These are phyloP conservation scores for Cucurbita ficifolia DNA, from an alignment of 306 rosid species.

Conservation along the genomic window DNA sequence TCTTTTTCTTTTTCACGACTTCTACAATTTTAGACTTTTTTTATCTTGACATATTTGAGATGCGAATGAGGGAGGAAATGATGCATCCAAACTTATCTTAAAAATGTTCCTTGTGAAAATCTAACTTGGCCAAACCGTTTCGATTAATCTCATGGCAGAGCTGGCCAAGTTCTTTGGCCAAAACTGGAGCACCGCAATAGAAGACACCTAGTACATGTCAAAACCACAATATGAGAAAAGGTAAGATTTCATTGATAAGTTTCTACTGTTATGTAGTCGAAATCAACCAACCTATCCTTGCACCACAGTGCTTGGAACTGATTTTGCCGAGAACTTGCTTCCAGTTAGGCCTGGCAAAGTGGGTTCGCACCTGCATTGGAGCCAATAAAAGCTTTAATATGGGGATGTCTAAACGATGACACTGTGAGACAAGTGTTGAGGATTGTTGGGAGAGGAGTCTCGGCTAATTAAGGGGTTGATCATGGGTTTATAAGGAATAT, in stretches of 20 bases:
- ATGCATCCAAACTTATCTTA: slow-evolving; percentile 16
- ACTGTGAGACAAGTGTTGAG: too few relatives aligned
- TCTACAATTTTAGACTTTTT: neutral
- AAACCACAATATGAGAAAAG: neutral
- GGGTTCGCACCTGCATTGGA: slow-evolving; percentile 70
- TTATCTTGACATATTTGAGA: neutral
- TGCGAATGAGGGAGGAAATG: neutral
- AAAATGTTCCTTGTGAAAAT: slow-evolving; percentile 95
- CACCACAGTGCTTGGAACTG: slow-evolving; percentile 76
- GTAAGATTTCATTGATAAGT: neutral
- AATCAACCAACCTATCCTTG: slow-evolving; percentile 58
- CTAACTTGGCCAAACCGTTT: slow-evolving; percentile 86
- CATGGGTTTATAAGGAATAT: too few relatives aligned
- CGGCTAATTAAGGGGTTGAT: too few relatives aligned
- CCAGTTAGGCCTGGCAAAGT: slow-evolving; percentile 99
- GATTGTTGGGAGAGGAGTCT: too few relatives aligned
- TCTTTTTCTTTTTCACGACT: neutral
- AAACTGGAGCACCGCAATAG: slow-evolving; percentile 90
- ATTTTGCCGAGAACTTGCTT: slow-evolving; percentile 87
- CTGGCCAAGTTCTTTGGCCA: slow-evolving; percentile 83
- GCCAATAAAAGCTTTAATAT: neutral
- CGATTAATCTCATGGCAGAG: slow-evolving; percentile 87
- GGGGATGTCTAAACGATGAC: neutral
- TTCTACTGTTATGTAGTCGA: neutral
- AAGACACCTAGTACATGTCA: slow-evolving; percentile 60